These are phyloP conservation scores for Hemerocallis citrina DNA, from an alignment of 106 monocot genomes.

Conservation along the genomic window DNA sequence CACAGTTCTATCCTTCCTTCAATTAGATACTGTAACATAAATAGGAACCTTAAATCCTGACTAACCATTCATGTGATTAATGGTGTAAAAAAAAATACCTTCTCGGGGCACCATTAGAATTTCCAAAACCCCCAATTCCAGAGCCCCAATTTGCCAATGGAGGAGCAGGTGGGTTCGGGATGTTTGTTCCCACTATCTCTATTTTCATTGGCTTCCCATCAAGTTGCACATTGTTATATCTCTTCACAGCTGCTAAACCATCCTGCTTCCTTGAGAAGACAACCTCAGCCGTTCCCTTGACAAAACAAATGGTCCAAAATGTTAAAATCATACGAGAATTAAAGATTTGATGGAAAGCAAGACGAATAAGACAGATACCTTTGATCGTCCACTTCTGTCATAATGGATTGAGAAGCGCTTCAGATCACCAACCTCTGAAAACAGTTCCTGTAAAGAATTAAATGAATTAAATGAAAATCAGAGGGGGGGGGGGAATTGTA, in stretches of 20 bases:
- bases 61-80: not conserved
- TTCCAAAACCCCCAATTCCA: constrained; percentile 39
- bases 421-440: constrained; percentile 87
- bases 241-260: constrained; percentile 88
- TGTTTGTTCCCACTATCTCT: constrained; percentile 80
- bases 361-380: constrained; percentile 41
- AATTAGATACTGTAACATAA: too few species aligned
- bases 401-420: constrained; percentile 72
- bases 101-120: constrained; percentile 34
- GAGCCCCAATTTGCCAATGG: too few species aligned
- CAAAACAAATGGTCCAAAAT: not conserved
- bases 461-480: too few species aligned
- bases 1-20: too few species aligned
- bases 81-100: constrained; percentile 31
- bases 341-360: not conserved
- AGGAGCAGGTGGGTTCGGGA: constrained; percentile 31
- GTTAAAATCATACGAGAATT: not conserved
- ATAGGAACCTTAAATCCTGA: too few species aligned
- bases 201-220: constrained; percentile 99
- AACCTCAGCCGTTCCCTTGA: constrained; percentile 95
- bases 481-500: not conserved
- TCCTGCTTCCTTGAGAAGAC: constrained; percentile 75
- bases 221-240: constrained; percentile 98
- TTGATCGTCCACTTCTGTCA: constrained; percentile 90
- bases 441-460: constrained; percentile 61